Base-by-base conservation (phyloP, 176 grass and related monocot genomes). In the Avena insularis region DNA sequence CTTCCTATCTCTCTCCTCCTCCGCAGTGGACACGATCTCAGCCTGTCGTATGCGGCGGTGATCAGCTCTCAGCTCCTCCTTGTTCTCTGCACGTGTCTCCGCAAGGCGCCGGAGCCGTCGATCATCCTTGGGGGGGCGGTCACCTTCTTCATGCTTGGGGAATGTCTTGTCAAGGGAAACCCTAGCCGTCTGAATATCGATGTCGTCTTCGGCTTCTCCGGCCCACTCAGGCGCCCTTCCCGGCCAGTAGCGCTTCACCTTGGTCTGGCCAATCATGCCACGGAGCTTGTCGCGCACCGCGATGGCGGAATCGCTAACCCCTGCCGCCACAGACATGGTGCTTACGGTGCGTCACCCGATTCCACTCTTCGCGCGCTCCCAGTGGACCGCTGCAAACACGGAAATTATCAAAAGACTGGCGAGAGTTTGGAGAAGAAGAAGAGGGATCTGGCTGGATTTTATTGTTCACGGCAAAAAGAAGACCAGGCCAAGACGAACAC, bases 191-290 rank as follows among this genome's bases (percentile, higher is more conserved):
- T 77, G 70, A 77, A 95, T 43, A 12, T 92, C 93, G 0, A 47
- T 27, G 46, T 98, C 95, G 0, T 98, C 95, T 0, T 98, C 93
- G 1, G 40, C 86, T 0, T 91, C 89, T 0, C 78, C 90, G 0
- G 90, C 95, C 95, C 95, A 98, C 85, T 95, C 93, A 4, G 95
- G 95, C 3, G 90, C 86, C 84, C 89, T 93, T 8, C 95, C 93
- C 0, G 93, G 88, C 91, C 93, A 98, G 67, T 98, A 98, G n/a
- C 93, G 71, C 86, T 98, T 95, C 29, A 98, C 95, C 84, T 98
- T 98, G 59, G 95, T 95, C 93, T 98, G 95, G 10, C 93, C 91
- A 79, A 98, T 98, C 95, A 93, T 95, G 29, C 93, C 93, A 0
- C 90, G 86, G 81, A 98, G 95, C 82, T 98, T 98, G 86, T 98